These are phyloP conservation scores for Nicotiana tomentosiformis DNA, from an alignment of 257 asterid genomes.

Conservation along the genomic window DNA sequence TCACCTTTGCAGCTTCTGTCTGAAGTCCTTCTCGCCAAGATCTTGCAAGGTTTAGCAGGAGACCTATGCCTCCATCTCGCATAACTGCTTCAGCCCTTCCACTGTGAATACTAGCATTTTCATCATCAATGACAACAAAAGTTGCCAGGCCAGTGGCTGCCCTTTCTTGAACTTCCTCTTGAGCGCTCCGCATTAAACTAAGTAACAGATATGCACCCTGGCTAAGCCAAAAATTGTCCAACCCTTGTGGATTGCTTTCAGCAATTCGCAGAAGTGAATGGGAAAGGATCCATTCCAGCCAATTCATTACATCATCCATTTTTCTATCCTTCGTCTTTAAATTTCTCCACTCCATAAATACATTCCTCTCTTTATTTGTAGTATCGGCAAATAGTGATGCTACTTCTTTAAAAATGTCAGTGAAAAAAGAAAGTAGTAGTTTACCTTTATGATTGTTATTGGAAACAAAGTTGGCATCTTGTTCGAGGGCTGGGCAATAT, in stretches of 20 bases:
- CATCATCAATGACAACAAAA: slow-evolving; percentile 76
- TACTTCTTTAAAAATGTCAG: slow-evolving; percentile 52
- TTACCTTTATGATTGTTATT: slow-evolving; percentile 51
- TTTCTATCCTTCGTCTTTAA: slow-evolving; percentile 34
- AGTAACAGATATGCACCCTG: slow-evolving; percentile 72
- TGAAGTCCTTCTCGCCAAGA: slow-evolving; percentile 84
- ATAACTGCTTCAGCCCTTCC: slow-evolving; percentile 75
- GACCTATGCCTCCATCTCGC: slow-evolving; percentile 58
- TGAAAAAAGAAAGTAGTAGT: slow-evolving; percentile 52
- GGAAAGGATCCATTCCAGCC: slow-evolving; percentile 78
- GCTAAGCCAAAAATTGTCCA: slow-evolving; percentile 74
- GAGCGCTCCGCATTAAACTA: slow-evolving; percentile 60
- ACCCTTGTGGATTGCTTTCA: slow-evolving; percentile 61
- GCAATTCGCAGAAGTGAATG: slow-evolving; percentile 75
- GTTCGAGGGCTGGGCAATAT: slow-evolving; percentile 53
- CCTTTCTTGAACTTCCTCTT: slow-evolving; percentile 87
- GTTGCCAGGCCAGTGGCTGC: slow-evolving; percentile 80
- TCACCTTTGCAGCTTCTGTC: slow-evolving; percentile 79
- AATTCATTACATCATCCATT: slow-evolving; percentile 45
- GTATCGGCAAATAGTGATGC: slow-evolving; percentile 46
- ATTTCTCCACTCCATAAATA: slow-evolving; percentile 46
- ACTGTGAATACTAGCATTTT: slow-evolving; percentile 66
- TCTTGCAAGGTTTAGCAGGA: slow-evolving; percentile 68
- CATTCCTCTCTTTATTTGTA: slow-evolving; percentile 38
- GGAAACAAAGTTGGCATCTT: slow-evolving; percentile 44